These are phyloP conservation scores for Buddleja alternifolia DNA, from an alignment of 257 asterid species.

Conservation along the genomic window DNA sequence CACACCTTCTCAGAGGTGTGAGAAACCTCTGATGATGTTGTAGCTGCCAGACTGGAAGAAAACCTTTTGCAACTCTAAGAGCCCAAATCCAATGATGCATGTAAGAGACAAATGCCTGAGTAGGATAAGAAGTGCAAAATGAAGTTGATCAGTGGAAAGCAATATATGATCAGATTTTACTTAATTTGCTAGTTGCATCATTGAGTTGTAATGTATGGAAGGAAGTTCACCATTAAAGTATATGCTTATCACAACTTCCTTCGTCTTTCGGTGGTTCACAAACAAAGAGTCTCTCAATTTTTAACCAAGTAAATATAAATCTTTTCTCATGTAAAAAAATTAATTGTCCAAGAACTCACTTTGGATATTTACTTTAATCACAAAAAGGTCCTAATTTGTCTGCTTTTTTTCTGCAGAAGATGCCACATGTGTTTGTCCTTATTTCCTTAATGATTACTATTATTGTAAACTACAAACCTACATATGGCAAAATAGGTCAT, in stretches of 20 bases:
- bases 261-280: background rate
- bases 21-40: constrained; percentile 62
- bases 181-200: too few relatives aligned
- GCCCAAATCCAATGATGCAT: constrained; percentile 43
- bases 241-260: background rate
- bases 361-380: background rate
- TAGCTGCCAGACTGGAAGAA: constrained; percentile 97
- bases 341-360: background rate
- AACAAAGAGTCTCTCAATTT: background rate
- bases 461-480: background rate
- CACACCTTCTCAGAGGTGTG: constrained; percentile 97
- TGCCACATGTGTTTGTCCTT: background rate
- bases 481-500: background rate
- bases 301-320: background rate
- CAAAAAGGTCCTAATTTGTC: background rate
- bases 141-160: constrained; percentile 24
- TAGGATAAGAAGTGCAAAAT: constrained; percentile 16
- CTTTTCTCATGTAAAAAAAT: constrained; percentile 1
- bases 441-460: background rate
- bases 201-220: too few relatives aligned
- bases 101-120: constrained; percentile 68
- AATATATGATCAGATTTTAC: background rate
- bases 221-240: background rate
- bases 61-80: constrained; percentile 46
- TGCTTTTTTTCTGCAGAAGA: background rate